Conservation (phyloP, 1,284 basidiomycete species). For the Apiotrichum laibachii region DNA sequence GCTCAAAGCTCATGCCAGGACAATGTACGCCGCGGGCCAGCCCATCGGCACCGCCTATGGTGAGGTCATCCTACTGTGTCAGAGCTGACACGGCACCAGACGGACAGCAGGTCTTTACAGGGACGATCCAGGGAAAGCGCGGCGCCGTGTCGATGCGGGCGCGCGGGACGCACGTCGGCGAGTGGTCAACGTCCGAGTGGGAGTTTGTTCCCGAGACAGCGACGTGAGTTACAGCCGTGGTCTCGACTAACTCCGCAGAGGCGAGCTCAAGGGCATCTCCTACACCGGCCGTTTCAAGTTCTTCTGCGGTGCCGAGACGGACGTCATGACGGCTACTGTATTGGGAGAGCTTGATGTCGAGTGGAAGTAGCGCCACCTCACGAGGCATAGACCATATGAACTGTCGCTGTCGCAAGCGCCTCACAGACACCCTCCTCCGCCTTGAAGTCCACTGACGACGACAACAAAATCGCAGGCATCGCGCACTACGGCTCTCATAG, state of each 20-base stretch:
- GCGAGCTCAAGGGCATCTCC: background rate
- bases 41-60: background rate
- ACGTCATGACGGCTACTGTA: background rate
- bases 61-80: background rate
- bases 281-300: background rate
- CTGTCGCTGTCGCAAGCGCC: too few relatives aligned
- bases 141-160: background rate
- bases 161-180: conserved; percentile 1
- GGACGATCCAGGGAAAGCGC: background rate
- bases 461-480: too few relatives aligned
- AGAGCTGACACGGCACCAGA: background rate
- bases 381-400: too few relatives aligned
- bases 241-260: background rate
- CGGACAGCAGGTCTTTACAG: background rate
- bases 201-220: conserved; percentile 1
- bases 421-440: too few relatives aligned
- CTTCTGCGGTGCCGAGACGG: background rate
- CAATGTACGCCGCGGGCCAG: background rate
- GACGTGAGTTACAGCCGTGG: background rate
- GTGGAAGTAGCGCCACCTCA: background rate
- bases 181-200: background rate
- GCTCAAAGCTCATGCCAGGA: background rate
- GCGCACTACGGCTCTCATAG: too few relatives aligned
- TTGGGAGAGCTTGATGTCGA: background rate
- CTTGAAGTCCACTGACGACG: too few relatives aligned